Conservation (phyloP, 495 filamentous ascomycete species). For the Ramalina intermedia region DNA sequence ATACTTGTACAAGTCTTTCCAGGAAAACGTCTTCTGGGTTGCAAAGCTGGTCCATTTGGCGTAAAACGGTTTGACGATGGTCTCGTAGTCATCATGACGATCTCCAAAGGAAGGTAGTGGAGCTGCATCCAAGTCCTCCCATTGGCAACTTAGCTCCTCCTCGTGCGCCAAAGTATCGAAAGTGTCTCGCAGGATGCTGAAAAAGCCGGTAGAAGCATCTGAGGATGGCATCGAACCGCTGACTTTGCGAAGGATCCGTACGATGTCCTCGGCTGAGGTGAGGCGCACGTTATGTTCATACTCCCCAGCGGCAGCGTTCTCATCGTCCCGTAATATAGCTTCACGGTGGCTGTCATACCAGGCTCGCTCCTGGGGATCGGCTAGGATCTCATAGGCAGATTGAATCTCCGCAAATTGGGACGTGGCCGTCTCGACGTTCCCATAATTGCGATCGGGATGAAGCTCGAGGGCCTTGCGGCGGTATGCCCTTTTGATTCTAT, state of each 20-base stretch:
- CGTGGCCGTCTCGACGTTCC: conserved; percentile 70
- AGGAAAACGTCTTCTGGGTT: conserved; percentile 74
- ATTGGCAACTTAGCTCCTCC: conserved; percentile 57
- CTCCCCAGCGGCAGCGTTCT: conserved; percentile 23
- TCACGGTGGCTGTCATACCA: conserved; percentile 97
- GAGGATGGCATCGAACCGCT: conserved; percentile 61
- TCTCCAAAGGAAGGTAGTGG: conserved; percentile 73
- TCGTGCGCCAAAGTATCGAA: conserved; percentile 74
- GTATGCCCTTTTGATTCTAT: conserved; percentile 87
- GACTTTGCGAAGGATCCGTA: conserved; percentile 58
- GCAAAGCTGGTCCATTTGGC: conserved; percentile 64
- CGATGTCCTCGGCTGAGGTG: conserved; percentile 66
- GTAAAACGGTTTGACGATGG: conserved; percentile 69
- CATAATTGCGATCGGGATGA: conserved; percentile 90
- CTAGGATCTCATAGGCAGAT: conserved; percentile 85
- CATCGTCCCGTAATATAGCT: conserved; percentile 54
- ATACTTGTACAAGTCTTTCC: conserved; percentile 70
- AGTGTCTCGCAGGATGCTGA: conserved; percentile 52
- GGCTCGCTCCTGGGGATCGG: conserved; percentile 85
- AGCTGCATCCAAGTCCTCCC: conserved; percentile 40
- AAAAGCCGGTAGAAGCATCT: conserved; percentile 70
- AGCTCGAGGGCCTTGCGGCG: conserved; percentile 78
- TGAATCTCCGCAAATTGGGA: conserved; percentile 80
- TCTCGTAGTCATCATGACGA: conserved; percentile 50
- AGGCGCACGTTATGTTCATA: conserved; percentile 51